Percentiles rank a stretch among this genome's conserved stretches.
phyloP scores from a whole-genome alignment of 2,329 filamentous ascomycete genomes.

The Fusarium oxysporum region DNA sequence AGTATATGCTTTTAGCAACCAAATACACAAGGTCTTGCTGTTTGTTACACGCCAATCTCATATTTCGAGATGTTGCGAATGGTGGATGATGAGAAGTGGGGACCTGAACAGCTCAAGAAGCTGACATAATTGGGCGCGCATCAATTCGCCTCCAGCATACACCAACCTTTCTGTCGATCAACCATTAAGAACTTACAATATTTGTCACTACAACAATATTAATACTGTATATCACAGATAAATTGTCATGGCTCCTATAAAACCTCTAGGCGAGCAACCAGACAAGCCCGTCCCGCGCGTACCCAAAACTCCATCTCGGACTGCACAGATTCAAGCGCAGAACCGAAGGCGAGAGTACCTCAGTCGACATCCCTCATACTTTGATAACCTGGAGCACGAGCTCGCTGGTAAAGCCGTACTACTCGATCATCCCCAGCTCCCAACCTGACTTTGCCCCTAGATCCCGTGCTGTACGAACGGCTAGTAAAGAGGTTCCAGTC shows the following conservation, averaged over 20 bases:
- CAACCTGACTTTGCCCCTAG: conserved; percentile 51
- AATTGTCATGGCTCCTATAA: conserved; percentile 30
- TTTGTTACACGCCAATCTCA: background rate
- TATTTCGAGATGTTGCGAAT: background rate
- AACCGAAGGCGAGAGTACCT: conserved; percentile 85
- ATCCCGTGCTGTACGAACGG: conserved; percentile 85
- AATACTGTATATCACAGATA: background rate
- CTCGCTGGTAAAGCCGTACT: conserved; percentile 57
- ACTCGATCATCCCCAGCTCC: background rate
- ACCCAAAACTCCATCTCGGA: conserved; percentile 55
- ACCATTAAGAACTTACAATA: background rate
- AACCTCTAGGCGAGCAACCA: conserved; percentile 4
- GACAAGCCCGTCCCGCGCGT: conserved; percentile 59
- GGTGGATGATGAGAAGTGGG: conserved; percentile 3
- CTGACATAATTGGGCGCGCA: conserved; percentile 7
- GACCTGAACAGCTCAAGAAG: background rate
- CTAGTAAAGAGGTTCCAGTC: conserved; percentile 83
- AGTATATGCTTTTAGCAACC: background rate
- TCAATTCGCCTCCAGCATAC: background rate
- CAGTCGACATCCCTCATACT: conserved; percentile 78
- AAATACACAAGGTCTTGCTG: background rate
- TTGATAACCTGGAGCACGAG: conserved; percentile 67
- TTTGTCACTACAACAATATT: background rate
- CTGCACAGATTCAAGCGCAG: conserved; percentile 68
- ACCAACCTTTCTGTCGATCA: background rate